These are phyloP conservation scores for Penicillium sp. DNA, from an alignment of 2,329 filamentous ascomycete species.

Conservation along the genomic window DNA sequence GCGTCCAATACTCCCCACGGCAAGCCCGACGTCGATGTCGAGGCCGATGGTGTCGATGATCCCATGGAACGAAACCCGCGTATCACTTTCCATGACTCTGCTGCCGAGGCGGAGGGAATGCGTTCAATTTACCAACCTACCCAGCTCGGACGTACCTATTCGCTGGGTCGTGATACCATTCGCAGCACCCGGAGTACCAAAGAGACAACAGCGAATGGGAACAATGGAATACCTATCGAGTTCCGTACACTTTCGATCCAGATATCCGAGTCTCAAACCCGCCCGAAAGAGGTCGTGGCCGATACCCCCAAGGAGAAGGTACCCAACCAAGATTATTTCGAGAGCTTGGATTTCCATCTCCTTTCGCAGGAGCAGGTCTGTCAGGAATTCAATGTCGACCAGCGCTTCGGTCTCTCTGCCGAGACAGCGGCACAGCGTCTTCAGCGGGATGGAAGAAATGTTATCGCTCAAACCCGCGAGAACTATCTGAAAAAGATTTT, in stretches of 20 bases:
- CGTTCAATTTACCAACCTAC: constrained; percentile 22
- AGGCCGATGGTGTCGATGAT: constrained; percentile 11
- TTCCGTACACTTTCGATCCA: constrained; percentile 42
- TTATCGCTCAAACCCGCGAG: constrained; percentile 65
- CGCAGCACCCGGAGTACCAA: constrained; percentile 15
- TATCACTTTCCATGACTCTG: constrained; percentile 25
- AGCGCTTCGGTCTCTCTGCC: constrained; percentile 58
- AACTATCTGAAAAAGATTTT: constrained; percentile 59
- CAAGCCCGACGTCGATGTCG: constrained; percentile 16
- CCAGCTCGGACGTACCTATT: constrained; percentile 17
- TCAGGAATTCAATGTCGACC: constrained; percentile 60
- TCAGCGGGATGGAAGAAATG: constrained; percentile 66
- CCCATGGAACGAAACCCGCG: constrained; percentile 9
- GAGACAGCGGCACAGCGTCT: constrained; percentile 58
- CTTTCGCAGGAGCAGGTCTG: constrained; percentile 58
- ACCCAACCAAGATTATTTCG: constrained; percentile 50
- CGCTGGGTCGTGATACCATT: constrained; percentile 22
- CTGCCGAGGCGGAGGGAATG: constrained; percentile 9
- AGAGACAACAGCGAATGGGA: constrained; percentile 4
- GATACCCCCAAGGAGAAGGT: constrained; percentile 16
- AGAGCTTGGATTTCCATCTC: constrained; percentile 67
- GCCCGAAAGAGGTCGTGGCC: constrained; percentile 24
- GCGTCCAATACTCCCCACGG: not conserved
- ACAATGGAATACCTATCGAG: constrained; percentile 34
- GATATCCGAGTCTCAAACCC: constrained; percentile 39